Percentiles rank a stretch among this genome's conserved stretches.
Conservation (phyloP, 2,329 filamentous ascomycete species). For the Incumbomyces lentus region DNA sequence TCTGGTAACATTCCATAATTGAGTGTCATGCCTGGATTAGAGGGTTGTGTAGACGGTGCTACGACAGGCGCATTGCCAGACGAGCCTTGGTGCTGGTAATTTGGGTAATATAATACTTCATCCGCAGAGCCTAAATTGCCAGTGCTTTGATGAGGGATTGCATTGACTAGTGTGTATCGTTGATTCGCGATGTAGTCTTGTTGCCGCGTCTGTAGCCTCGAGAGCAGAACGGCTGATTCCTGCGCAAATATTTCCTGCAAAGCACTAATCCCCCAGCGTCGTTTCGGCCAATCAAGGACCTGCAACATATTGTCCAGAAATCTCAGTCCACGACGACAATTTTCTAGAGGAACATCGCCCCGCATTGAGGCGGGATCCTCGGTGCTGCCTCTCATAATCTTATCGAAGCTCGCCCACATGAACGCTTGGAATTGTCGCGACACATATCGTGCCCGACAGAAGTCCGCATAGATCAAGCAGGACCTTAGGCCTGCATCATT, state of each 20-base stretch:
- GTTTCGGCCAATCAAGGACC: slow-evolving; percentile 18
- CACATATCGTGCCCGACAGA: slow-evolving; percentile 68
- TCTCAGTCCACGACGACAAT: slow-evolving; percentile 14
- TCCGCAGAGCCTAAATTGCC: not conserved
- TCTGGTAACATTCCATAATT: not conserved
- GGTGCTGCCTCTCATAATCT: slow-evolving; percentile 24
- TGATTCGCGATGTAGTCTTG: slow-evolving; percentile 6
- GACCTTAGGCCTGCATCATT: slow-evolving; percentile 49
- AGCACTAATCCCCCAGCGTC: slow-evolving; percentile 17
- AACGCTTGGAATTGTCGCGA: slow-evolving; percentile 48
- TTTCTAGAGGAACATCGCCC: slow-evolving; percentile 12
- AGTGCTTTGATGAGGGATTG: not conserved
- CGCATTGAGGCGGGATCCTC: slow-evolving; percentile 6
- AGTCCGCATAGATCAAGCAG: slow-evolving; percentile 79
- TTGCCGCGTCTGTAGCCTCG: slow-evolving; percentile 15
- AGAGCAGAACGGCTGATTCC: slow-evolving; percentile 19
- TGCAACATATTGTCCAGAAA: slow-evolving; percentile 17
- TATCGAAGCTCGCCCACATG: slow-evolving; percentile 43
- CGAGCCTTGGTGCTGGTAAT: no score
- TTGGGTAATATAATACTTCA: not conserved
- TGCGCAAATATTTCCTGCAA: slow-evolving; percentile 18
- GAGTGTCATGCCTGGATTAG: not conserved
- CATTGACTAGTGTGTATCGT: not conserved
- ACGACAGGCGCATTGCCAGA: no score
- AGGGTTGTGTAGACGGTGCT: not conserved